Evolutionary conservation across 192 early-diverging fungal genomes (phyloP).

Genomic region (Mortierella alpina): DNA sequence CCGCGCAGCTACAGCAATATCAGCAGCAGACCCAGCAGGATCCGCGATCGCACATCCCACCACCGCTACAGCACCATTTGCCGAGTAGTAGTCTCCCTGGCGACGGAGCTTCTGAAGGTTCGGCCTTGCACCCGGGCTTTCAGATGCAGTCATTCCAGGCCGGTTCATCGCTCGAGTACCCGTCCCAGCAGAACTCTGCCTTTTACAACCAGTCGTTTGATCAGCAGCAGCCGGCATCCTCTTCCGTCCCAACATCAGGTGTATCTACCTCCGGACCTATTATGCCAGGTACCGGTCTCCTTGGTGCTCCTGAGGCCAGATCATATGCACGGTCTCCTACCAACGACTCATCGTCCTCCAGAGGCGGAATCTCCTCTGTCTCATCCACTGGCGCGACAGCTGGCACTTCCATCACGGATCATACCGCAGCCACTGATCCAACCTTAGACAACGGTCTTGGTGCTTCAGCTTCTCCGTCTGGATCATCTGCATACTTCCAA

Average conservation of each 20-base stretch:
- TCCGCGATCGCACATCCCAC: slow-evolving; percentile 7
- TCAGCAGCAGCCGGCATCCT: neutral
- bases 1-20: slow-evolving; percentile 1
- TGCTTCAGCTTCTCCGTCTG: neutral
- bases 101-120: too few species aligned
- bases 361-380: neutral
- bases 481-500: neutral
- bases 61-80: slow-evolving; percentile 16
- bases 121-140: too few species aligned
- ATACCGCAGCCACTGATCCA: neutral
- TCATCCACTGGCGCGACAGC: neutral
- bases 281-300: neutral
- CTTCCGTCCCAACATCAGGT: neutral
- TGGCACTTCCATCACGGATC: neutral
- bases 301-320: neutral
- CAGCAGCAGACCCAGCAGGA: slow-evolving; percentile 8
- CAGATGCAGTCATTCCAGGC: too few species aligned
- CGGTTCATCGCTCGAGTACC: neutral
- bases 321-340: neutral
- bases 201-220: slow-evolving; percentile 4
- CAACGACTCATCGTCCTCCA: neutral
- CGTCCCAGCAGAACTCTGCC: neutral
- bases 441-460: too few species aligned
- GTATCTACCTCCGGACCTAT: neutral
- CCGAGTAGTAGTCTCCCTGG: neutral